Evolutionary conservation across 2,329 filamentous ascomycete species (phyloP).

Genomic region (Xylariaceae sp.): DNA sequence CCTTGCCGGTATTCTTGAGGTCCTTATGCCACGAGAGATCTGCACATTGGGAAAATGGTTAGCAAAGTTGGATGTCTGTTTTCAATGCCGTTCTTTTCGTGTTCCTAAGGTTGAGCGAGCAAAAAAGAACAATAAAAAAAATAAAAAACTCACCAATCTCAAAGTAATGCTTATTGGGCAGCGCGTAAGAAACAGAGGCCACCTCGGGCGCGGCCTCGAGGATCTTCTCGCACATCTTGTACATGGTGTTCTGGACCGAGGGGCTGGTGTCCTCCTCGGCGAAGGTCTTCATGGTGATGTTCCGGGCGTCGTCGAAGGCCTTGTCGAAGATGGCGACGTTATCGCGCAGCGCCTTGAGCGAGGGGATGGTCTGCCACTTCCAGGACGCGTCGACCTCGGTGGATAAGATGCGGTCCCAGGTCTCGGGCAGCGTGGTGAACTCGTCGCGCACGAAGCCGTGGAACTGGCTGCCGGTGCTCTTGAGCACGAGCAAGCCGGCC

Average conservation of each 20-base stretch:
- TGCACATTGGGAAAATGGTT: slow-evolving; percentile 45
- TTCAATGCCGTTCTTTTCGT: neutral
- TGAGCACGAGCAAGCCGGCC: slow-evolving; percentile 83
- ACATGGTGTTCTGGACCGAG: slow-evolving; percentile 97
- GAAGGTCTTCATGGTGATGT: slow-evolving; percentile 90
- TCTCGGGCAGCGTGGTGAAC: slow-evolving; percentile 88
- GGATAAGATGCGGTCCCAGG: slow-evolving; percentile 93
- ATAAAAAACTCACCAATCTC: slow-evolving; percentile 74
- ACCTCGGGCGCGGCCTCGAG: slow-evolving; percentile 76
- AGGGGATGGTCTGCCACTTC: slow-evolving; percentile 79
- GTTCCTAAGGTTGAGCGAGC: neutral
- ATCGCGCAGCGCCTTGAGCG: slow-evolving; percentile 70
- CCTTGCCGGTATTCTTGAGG: slow-evolving; percentile 90
- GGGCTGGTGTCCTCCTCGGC: slow-evolving; percentile 89
- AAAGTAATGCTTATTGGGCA: slow-evolving; percentile 99
- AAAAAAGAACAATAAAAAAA: neutral
- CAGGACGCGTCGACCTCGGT: slow-evolving; percentile 90
- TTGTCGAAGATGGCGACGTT: slow-evolving; percentile 73
- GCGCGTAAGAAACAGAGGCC: slow-evolving; percentile 76
- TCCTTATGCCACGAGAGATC: slow-evolving; percentile 97
- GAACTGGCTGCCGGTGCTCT: slow-evolving; percentile 96
- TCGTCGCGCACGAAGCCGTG: slow-evolving; percentile 93
- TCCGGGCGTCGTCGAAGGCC: slow-evolving; percentile 78
- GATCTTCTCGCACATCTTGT: slow-evolving; percentile 94
- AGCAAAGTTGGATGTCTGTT: neutral